These are phyloP conservation scores for Mycena galericulata DNA, from an alignment of 768 basidiomycete species.

Conservation along the genomic window DNA sequence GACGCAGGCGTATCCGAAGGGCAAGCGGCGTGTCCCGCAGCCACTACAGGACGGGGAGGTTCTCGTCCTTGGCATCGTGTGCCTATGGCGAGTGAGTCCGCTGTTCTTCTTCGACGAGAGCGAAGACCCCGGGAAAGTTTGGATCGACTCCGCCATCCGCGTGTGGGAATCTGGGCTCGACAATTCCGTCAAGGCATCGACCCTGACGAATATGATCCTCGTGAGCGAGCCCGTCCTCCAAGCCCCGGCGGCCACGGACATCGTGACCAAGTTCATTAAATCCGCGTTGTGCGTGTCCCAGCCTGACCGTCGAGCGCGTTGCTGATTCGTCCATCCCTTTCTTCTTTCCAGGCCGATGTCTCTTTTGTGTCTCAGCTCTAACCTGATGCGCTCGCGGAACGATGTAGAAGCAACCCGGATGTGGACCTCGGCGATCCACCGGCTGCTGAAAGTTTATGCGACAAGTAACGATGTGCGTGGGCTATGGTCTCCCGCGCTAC, in stretches of 20 bases:
- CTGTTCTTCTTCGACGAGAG: conserved; percentile 63
- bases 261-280: conserved; percentile 59
- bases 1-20: conserved; percentile 67
- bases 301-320: background rate
- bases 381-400: conserved; percentile 68
- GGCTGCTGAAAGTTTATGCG: conserved; percentile 68
- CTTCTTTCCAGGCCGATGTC: conserved; percentile 51
- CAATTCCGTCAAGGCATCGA: conserved; percentile 72
- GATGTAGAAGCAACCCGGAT: conserved; percentile 74
- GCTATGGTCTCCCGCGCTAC: background rate
- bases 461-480: conserved; percentile 60
- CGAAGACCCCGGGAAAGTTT: conserved; percentile 55
- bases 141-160: conserved; percentile 60
- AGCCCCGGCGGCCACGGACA: conserved; percentile 46
- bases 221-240: conserved; percentile 58
- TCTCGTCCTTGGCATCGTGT: conserved; percentile 74
- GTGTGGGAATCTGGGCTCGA: conserved; percentile 76
- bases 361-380: conserved; percentile 64
- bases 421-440: conserved; percentile 75
- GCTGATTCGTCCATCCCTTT: conserved; percentile 23
- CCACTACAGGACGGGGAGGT: conserved; percentile 77
- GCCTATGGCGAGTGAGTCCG: conserved; percentile 72
- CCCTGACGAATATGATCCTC: conserved; percentile 61
- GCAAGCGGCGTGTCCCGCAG: conserved; percentile 65
- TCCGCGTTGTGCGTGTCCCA: conserved; percentile 55